Evolutionary conservation across 2,329 filamentous ascomycete genomes (phyloP), one percentile per base, ranked within the genome.

Genomic region (Ceratocystis colombiana): DNA sequence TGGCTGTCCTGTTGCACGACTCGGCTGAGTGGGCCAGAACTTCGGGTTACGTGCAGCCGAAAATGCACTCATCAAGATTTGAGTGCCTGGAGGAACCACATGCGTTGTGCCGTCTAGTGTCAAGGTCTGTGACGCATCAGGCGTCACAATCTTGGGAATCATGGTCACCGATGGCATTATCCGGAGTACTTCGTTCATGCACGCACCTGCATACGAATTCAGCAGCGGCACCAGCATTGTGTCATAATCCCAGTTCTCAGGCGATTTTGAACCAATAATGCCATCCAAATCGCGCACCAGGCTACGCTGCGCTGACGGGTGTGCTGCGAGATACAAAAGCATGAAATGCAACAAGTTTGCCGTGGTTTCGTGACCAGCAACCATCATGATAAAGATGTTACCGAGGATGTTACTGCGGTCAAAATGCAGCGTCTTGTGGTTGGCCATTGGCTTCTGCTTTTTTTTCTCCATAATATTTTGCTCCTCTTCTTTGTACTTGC

Each of bases 361-460:
- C 1, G 88, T 88, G 1, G 89, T 92, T 74, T 94, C 89, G 74
- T 94, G 88, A 12, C 89, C 89, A 0, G 89, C 89, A 1, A 92
- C 78, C 68, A 83, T 79, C 75, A 85, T 84, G 70, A 86, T 78
- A 69, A 87, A 87, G 22, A 87, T 84, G 72, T 91, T 91, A 63
- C 88, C 87, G 33, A 88, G 76, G 67, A 92, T 86, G 66, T 91
- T 87, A 3, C 80, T 79, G 69, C 85, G 82, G 4, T 76, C 79
- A n/a, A 88, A 74, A 20, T 74, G 73, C 12, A 74, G 76, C 5
- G 72, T 69, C 68, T 73, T 74, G 4, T 67, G 22, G 3, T 69
- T 70, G 62, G 71, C 65, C 65, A 62, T 63, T 20, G 62, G 41
- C 68, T 45, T 66, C 48, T 12, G 61, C 63, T 46, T 30, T 33